These are phyloP conservation scores for Herpetomonas tarakana DNA, from an alignment of 208 protist genomes.

Conservation along the genomic window DNA sequence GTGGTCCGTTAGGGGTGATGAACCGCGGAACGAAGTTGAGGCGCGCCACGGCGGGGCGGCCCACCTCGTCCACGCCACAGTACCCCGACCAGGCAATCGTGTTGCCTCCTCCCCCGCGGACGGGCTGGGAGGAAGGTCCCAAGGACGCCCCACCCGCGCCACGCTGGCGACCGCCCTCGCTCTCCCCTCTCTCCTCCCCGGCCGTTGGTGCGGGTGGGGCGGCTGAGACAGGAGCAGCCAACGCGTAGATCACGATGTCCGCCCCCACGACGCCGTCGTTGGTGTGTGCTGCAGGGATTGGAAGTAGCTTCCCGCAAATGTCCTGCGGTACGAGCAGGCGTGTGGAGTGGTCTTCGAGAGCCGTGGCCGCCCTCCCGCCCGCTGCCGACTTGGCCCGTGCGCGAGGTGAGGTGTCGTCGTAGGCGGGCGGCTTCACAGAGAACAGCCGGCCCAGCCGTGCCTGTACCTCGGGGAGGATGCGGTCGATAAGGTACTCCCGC, in stretches of 20 bases:
- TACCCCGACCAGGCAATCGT: constrained; percentile 47
- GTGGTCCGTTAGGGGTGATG: not conserved
- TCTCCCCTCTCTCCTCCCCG: too few species aligned
- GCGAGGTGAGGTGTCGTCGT: not conserved
- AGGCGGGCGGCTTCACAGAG: constrained; percentile 8
- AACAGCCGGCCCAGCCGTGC: constrained; percentile 30
- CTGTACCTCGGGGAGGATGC: constrained; percentile 21
- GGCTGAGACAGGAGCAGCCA: too few species aligned
- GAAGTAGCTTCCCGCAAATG: constrained; percentile 21
- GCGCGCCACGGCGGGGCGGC: constrained; percentile 39
- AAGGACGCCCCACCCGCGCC: too few species aligned
- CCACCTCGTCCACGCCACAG: constrained; percentile 29
- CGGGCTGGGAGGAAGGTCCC: not conserved
- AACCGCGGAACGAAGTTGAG: constrained; percentile 49
- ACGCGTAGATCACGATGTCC: constrained; percentile 64
- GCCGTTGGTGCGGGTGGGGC: too few species aligned
- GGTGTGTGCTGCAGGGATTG: constrained; percentile 28
- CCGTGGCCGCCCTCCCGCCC: not conserved
- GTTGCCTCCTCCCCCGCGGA: not conserved
- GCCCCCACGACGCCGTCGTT: constrained; percentile 24
- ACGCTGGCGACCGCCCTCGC: too few species aligned
- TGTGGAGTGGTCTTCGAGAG: not conserved
- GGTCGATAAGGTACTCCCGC: constrained; percentile 29
- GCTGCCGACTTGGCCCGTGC: too few species aligned
- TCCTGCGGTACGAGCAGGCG: constrained; percentile 25